phyloP scores from a whole-genome alignment of 2,329 filamentous ascomycete genomes.

The Trichoderma lentiforme region DNA sequence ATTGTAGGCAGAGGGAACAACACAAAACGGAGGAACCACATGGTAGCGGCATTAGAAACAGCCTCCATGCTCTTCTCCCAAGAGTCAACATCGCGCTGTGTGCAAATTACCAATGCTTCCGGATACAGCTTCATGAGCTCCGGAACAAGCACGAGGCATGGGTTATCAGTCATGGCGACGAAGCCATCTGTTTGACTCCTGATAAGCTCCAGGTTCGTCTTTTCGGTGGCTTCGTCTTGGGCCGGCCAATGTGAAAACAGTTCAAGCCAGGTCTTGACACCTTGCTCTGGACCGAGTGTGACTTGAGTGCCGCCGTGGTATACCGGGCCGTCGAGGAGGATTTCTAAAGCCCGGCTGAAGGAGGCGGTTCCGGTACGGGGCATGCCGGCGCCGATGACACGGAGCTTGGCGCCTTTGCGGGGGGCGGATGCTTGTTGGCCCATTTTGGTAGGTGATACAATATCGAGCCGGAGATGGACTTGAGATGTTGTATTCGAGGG shows the following conservation, averaged over 20 bases:
- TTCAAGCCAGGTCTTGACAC: slow-evolving; percentile 21
- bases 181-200: neutral
- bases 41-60: neutral
- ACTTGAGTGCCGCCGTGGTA: slow-evolving; percentile 26
- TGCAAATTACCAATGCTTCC: slow-evolving; percentile 23
- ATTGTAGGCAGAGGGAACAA: slow-evolving; percentile 22
- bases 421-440: slow-evolving; percentile 26
- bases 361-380: slow-evolving; percentile 27
- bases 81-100: slow-evolving; percentile 20
- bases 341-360: slow-evolving; percentile 25
- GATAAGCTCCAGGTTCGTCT: neutral
- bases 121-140: slow-evolving; percentile 22
- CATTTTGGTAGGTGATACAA: neutral
- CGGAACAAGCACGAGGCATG: neutral
- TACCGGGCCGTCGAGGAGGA: slow-evolving; percentile 25
- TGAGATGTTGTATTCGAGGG: neutral
- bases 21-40: slow-evolving; percentile 22
- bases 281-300: slow-evolving; percentile 20
- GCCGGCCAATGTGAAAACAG: neutral
- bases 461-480: neutral
- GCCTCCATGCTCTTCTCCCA: slow-evolving; percentile 24
- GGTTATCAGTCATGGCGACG: slow-evolving; percentile 1
- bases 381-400: slow-evolving; percentile 28
- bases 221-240: neutral
- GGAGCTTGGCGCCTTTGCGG: slow-evolving; percentile 21